Percentiles rank a stretch among this genome's conserved stretches.
Evolutionary conservation across 305 asterid genomes (phyloP).

Genomic region (Fraxinus xanthoxyloides): DNA sequence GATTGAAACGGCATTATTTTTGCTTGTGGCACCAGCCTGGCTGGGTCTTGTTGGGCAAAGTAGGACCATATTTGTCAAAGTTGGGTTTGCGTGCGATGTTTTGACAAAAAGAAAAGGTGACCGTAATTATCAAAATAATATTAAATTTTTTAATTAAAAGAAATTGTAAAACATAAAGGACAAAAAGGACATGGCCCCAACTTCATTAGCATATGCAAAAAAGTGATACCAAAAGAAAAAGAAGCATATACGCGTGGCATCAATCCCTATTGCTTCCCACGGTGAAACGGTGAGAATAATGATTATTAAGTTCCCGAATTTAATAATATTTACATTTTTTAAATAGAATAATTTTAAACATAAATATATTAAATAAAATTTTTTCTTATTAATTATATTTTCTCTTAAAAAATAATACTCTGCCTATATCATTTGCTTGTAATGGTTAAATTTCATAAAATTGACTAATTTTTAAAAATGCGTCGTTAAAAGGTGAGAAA

Average conservation of each 20-base stretch:
- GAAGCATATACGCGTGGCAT: conserved; percentile 31
- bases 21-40: conserved; percentile 8
- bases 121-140: background rate
- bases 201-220: conserved; percentile 2
- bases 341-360: too few species aligned
- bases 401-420: too few species aligned
- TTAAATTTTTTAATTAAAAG: background rate
- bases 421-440: too few species aligned
- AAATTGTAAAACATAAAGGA: background rate
- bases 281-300: background rate
- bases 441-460: too few species aligned
- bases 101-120: conserved; percentile 26
- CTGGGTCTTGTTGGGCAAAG: conserved; percentile 19
- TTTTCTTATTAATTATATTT: too few species aligned
- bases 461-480: too few species aligned
- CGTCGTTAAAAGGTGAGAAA: too few species aligned
- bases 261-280: conserved; percentile 25
- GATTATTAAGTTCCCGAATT: too few species aligned
- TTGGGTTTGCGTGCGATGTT: conserved; percentile 14
- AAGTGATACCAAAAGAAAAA: conserved; percentile 20
- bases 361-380: too few species aligned
- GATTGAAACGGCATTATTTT: background rate
- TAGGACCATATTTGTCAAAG: background rate
- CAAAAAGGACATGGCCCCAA: conserved; percentile 35
- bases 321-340: too few species aligned